Evolutionary conservation across 2,329 filamentous ascomycete species (phyloP), one percentile per base, ranked within the genome.

Genomic region (Plectosphaerella sp.): DNA sequence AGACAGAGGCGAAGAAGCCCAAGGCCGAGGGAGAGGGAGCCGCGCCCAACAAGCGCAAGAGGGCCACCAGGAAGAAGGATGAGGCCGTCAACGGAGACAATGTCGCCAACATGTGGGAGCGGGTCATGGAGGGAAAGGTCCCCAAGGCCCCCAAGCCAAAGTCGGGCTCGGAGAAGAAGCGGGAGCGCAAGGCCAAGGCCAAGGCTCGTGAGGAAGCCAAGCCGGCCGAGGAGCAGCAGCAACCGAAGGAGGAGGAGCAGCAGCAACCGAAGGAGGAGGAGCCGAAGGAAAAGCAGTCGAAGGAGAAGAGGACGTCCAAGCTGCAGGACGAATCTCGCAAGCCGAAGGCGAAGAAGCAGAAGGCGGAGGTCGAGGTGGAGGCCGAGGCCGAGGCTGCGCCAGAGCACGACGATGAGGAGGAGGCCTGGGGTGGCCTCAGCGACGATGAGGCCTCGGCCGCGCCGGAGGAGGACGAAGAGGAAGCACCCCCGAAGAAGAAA

Each of bases 51-150:
- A 83, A 85, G 70, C 79, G 83, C 57, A 85, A 84, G 73, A 74
- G 76, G 57, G 53, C 63, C 52, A 59, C 62, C 54, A 54, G 61
- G 36, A 60, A 52, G 47, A 57, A 59, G 61, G 59, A 57, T 12
- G 62, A 71, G 47, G 72, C 73, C 54, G 83, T 92, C 57, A 90
- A 83, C 18, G 70, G 78, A 8, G 78, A 78, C 3, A 94, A 95
- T 67, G 78, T 96, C 24, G 85, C 83, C 51, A 84, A 89, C 58
- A 75, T 96, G 58, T 96, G 89, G 78, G 88, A 88, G 61, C 80
- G 82, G 53, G 82, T 94, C 55, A 88, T 96, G 59, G 89, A 93
- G 62, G 84, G 85, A 7, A 86, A 83, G 62, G 71, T 66, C 58
- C 69, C 71, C 56, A 86, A 83, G 62, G 71, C 66, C 58, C 69